phyloP scores from a whole-genome alignment of 2,329 filamentous ascomycete genomes.

The Fusarium falciforme region DNA sequence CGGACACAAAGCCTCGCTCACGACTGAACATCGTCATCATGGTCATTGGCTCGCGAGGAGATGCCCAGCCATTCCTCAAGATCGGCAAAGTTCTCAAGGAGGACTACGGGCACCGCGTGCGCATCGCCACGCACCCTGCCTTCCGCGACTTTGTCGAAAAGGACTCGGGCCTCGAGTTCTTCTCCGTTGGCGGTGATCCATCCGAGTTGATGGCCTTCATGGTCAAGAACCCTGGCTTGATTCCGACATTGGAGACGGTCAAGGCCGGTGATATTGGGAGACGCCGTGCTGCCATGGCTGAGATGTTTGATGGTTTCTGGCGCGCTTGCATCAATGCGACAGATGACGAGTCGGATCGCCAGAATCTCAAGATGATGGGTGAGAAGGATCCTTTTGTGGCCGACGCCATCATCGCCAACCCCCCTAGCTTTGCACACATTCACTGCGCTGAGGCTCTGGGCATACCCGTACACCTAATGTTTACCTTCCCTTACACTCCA shows the following conservation, averaged over 20 bases:
- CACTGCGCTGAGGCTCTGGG: constrained; percentile 84
- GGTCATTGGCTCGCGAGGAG: constrained; percentile 83
- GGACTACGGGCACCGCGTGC: constrained; percentile 77
- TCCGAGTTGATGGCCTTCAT: constrained; percentile 88
- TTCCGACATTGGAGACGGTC: constrained; percentile 78
- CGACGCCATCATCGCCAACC: constrained; percentile 88
- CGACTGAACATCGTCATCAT: constrained; percentile 83
- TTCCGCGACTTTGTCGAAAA: constrained; percentile 82
- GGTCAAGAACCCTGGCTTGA: constrained; percentile 85
- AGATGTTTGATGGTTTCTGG: constrained; percentile 89
- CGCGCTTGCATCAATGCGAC: constrained; percentile 79
- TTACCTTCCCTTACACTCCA: constrained; percentile 85
- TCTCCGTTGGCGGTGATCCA: constrained; percentile 82
- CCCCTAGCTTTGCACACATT: constrained; percentile 80
- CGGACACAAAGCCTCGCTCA: constrained; percentile 53
- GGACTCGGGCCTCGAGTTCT: constrained; percentile 81
- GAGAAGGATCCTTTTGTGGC: constrained; percentile 71
- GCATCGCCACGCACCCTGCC: constrained; percentile 81
- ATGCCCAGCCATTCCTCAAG: constrained; percentile 83
- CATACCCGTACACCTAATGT: constrained; percentile 86
- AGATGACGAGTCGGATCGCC: constrained; percentile 69
- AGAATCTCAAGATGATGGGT: constrained; percentile 74
- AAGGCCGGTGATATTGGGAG: constrained; percentile 78
- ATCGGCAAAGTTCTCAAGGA: constrained; percentile 79
- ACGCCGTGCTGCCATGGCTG: constrained; percentile 76